Evolutionary conservation across 352 stramenopile genomes (phyloP), one percentile per base, ranked within the genome.

Genomic region (Pythium scleroteichum): DNA sequence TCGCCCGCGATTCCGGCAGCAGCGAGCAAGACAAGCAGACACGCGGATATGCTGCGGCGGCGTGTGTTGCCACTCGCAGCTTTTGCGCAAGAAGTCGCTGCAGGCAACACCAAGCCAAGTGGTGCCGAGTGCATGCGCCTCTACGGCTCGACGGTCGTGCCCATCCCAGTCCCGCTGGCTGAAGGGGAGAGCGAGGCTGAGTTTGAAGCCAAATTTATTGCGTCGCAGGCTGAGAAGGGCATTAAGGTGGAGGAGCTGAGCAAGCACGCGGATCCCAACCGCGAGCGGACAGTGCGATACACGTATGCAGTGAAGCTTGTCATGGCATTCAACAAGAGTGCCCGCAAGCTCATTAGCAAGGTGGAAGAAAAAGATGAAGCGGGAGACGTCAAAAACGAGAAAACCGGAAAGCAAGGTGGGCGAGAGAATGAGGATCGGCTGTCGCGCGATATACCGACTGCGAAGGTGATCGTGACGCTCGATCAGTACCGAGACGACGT

Each of bases 121-220:
- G 2, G 1, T 16, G 29, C 19, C 4, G 23, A 48, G 17, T n/a
- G 22, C 38, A 12, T 49, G 23, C 14, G 7, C 1, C 32, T 54
- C 10, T 53, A 49, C 4, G 22, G 54, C 4, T 13, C 44, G 2
- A 22, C 29, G 9, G n/a, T 46, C 5, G 33, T 24, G 16, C 23
- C 27, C 2, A 71, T 76, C 16, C 64, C 67, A 4, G 67, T 75
- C 16, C 67, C 71, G 17, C 62, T 75, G 6, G 69, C 62, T 62
- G 51, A 61, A 3, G 68, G 64, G 4, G 73, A 81, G 49, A 68
- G 22, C 47, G 20, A 53, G 3, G 57, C 53, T 22, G 53, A 76
- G 20, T 76, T 62, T 35, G 69, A 81, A 38, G 39, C 46, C 16
- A 32, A 53, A 4, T 81, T 81, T 47, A 13, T 42, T 4, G 24